phyloP scores from a whole-genome alignment of 345 rosid species.

The Salix viminalis region DNA sequence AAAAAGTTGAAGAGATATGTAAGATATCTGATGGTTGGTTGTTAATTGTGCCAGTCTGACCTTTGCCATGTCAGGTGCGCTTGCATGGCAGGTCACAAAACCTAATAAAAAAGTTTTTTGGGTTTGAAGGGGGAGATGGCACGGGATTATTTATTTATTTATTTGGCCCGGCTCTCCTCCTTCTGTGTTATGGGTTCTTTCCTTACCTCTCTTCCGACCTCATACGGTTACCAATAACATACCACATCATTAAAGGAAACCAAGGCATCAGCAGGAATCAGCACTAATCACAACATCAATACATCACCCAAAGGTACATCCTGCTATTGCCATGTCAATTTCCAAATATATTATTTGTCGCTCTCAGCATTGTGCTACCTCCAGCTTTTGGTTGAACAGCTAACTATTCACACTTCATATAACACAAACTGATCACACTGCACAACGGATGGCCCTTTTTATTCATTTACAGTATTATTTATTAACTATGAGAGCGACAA shows the following conservation, averaged over 20 bases:
- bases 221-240: background rate
- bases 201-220: no score
- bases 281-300: background rate
- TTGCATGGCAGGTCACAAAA: slow-evolving; percentile 77
- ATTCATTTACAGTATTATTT: background rate
- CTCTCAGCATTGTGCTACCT: background rate
- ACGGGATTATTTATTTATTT: slow-evolving; percentile 19
- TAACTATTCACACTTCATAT: background rate
- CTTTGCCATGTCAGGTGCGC: slow-evolving; percentile 98
- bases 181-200: background rate
- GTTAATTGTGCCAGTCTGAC: slow-evolving; percentile 34
- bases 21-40: background rate
- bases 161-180: slow-evolving; percentile 41
- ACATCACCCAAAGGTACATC: background rate
- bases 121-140: slow-evolving; percentile 36
- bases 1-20: background rate
- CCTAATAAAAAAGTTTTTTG: slow-evolving; percentile 18
- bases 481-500: background rate
- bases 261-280: background rate
- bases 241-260: background rate
- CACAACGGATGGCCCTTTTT: background rate
- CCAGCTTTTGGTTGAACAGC: background rate
- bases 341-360: background rate
- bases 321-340: background rate
- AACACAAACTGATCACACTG: background rate